Conservation (phyloP, 257 asterid species). For the Scutellaria baicalensis region DNA sequence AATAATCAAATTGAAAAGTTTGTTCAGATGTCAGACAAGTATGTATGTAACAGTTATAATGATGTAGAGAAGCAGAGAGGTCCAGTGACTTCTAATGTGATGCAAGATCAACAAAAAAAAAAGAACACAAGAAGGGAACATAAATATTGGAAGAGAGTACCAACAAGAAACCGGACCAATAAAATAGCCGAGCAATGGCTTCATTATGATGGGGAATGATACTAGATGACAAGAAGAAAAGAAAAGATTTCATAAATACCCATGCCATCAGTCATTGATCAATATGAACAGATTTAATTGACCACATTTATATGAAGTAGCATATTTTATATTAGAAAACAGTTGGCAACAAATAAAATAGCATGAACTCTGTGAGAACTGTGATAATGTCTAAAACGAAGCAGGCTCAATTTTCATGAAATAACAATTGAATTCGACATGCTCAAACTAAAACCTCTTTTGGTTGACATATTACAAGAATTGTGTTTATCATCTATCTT, state of each 20-base stretch:
- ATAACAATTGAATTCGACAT: not conserved
- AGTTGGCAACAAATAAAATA: not conserved
- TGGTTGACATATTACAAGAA: not conserved
- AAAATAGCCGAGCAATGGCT: not conserved
- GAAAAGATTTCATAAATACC: not conserved
- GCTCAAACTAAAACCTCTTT: slow-evolving; percentile 2
- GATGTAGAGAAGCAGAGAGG: not conserved
- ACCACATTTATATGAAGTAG: not conserved
- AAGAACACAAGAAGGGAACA: not conserved
- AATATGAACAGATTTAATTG: not conserved
- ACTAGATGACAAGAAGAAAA: not conserved
- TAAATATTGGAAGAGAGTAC: not conserved
- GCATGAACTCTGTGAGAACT: too few relatives aligned
- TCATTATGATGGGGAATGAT: not conserved
- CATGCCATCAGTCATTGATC: not conserved
- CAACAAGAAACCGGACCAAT: not conserved
- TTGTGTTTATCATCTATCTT: not conserved
- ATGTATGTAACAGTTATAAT: not conserved
- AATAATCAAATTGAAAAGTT: not conserved
- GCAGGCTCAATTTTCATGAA: not conserved
- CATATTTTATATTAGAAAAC: not conserved
- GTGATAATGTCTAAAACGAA: not conserved
- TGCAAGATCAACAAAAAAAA: not conserved
- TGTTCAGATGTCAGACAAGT: not conserved
- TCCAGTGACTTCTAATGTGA: not conserved